Percentiles rank a stretch among this genome's conserved stretches.
phyloP scores from a whole-genome alignment of 805 yeast genomes.

The Candida bentonensis region DNA sequence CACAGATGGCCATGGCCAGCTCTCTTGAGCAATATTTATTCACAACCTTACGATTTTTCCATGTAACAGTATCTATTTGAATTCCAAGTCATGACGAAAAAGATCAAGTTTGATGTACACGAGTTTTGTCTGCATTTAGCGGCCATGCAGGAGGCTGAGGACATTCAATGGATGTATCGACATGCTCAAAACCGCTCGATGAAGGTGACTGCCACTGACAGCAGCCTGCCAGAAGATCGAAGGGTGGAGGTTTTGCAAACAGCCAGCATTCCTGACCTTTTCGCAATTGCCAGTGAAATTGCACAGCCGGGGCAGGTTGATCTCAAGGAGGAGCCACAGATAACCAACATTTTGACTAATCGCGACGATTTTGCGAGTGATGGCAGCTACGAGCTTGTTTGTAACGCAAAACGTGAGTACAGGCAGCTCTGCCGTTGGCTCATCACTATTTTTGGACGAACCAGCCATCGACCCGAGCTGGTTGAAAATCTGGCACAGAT shows the following conservation, averaged over 20 bases:
- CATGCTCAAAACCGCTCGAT: background rate
- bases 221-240: background rate
- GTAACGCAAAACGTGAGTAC: background rate
- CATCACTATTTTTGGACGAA: background rate
- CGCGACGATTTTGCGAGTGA: too few species aligned
- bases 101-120: background rate
- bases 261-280: background rate
- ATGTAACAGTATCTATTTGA: too few species aligned
- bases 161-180: background rate
- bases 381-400: background rate
- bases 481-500: background rate
- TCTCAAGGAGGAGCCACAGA: background rate
- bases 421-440: background rate
- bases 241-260: background rate
- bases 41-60: too few species aligned
- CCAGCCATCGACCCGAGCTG: background rate
- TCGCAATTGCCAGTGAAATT: background rate
- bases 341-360: background rate
- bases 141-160: background rate
- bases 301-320: background rate
- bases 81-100: constrained; percentile 2
- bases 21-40: too few species aligned
- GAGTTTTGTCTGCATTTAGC: background rate
- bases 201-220: background rate
- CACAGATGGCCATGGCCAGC: too few species aligned